Evolutionary conservation across 768 basidiomycete genomes (phyloP), one percentile per base, ranked within the genome.

Genomic region (Naganishia vishniacii): DNA sequence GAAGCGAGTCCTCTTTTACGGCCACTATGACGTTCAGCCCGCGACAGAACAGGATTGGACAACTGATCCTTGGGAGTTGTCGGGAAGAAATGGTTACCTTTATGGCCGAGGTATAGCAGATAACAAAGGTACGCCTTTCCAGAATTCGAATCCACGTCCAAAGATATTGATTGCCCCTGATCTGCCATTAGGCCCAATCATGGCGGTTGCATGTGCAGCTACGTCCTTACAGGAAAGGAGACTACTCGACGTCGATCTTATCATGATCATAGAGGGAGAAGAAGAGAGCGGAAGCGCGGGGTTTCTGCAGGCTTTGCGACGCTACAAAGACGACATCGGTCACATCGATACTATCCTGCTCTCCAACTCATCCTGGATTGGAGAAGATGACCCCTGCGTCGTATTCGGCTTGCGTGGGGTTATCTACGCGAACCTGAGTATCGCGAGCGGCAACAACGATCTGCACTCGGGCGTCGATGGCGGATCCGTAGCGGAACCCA

Each of bases 1-100:
- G 5, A 81, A 75, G 61, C 56, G 75, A 12, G 58, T 98, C 2
- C 79, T 97, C 13, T 93, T 94, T 77, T 99, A 98, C 69, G 94
- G 92, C 88, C 95, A 99, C 75, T 99, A 98, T 79, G 95, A 99
- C 70, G 90, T 98, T n/a, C 89, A 98, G 49, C 81, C 87, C 0
- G 91, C 92, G 0, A 85, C 84, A 0, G 77, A 80, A 11, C 80
- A 83, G 6, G 84, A 86, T 13, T 97, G 94, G 94, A 78, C 81
- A 23, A 85, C 87, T 1, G 85, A 91, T 64, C 94, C 95, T 0
- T 99, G 91, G 79, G 81, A 79, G 7, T 78, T 97, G 66, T 83
- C 83, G 0, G 91, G 91, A 2, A 82, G 85, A 12, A 91, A 97
- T 70, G 94, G 93, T 23, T 78, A 78, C 59, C 71, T 77, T 2